These are phyloP conservation scores for Leccinum angustisporum DNA, from an alignment of 1,284 basidiomycete species.

Conservation along the genomic window DNA sequence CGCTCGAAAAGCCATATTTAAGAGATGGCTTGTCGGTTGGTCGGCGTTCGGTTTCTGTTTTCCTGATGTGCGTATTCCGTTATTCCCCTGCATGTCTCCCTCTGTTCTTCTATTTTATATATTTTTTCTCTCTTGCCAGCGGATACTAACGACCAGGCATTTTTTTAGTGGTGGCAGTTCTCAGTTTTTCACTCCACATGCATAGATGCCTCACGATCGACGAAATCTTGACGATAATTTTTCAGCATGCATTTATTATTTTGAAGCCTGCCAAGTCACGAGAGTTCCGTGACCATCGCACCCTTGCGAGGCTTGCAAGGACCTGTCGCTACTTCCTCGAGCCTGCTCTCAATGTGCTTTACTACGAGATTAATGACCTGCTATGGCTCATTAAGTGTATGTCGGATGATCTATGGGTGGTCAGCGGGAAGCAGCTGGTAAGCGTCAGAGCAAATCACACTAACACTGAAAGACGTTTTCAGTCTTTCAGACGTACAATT, in stretches of 20 bases:
- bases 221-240: constrained; percentile 33
- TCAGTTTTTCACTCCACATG: constrained; percentile 24
- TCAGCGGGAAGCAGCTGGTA: constrained; percentile 33
- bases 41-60: constrained; percentile 18
- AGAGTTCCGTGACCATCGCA: constrained; percentile 28
- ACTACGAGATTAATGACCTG: constrained; percentile 34
- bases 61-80: constrained; percentile 20
- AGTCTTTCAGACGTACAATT: constrained; percentile 28
- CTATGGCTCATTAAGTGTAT: constrained; percentile 34
- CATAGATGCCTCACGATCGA: constrained; percentile 33
- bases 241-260: constrained; percentile 32
- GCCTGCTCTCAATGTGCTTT: constrained; percentile 35
- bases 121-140: no score
- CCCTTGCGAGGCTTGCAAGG: constrained; percentile 34
- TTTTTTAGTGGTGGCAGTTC: constrained; percentile 18
- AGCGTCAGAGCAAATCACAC: constrained; percentile 4
- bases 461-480: constrained; percentile 4
- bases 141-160: constrained; percentile 5
- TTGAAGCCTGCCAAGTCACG: constrained; percentile 30
- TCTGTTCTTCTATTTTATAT: neutral
- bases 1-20: constrained; percentile 23
- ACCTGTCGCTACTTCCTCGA: constrained; percentile 33
- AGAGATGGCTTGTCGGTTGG: neutral
- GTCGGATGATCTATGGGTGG: constrained; percentile 33
- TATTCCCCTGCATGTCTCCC: neutral